Evolutionary conservation across 169 alveolate genomes (phyloP).

Genomic region (Theileria annulata): DNA sequence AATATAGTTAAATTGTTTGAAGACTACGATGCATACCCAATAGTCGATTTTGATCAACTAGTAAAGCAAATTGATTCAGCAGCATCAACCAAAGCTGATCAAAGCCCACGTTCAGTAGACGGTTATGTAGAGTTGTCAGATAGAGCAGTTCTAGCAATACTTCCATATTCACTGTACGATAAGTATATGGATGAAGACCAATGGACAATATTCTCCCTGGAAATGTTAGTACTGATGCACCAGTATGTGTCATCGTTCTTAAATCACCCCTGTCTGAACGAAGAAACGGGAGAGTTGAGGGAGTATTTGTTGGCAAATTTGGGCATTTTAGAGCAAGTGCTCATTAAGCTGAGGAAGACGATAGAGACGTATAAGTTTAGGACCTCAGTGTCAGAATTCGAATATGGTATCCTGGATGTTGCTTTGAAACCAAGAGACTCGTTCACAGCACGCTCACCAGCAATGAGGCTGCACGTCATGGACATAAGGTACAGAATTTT

Average conservation of each 20-base stretch:
- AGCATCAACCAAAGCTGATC: neutral
- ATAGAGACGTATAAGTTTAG: slow-evolving; percentile 29
- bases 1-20: neutral
- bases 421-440: slow-evolving; percentile 49
- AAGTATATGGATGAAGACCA: slow-evolving; percentile 39
- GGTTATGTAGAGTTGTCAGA: slow-evolving; percentile 1
- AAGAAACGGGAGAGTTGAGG: slow-evolving; percentile 27
- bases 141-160: neutral
- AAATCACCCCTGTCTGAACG: slow-evolving; percentile 46
- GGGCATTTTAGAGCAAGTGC: slow-evolving; percentile 56
- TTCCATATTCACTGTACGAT: slow-evolving; percentile 30
- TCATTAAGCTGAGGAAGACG: slow-evolving; percentile 31
- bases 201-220: slow-evolving; percentile 49
- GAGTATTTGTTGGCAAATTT: slow-evolving; percentile 45
- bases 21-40: slow-evolving; percentile 24
- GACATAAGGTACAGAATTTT: slow-evolving; percentile 58
- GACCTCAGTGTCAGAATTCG: neutral
- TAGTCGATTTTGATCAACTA: slow-evolving; percentile 9
- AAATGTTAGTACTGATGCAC: slow-evolving; percentile 44
- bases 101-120: neutral
- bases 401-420: slow-evolving; percentile 30
- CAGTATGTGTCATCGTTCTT: slow-evolving; percentile 27
- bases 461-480: slow-evolving; percentile 34
- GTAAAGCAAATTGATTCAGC: neutral
- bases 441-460: slow-evolving; percentile 33